Percentiles rank a stretch among this genome's conserved stretches.
These are phyloP conservation scores for Onygena corvina DNA, from an alignment of 2,329 filamentous ascomycete species.

Conservation along the genomic window DNA sequence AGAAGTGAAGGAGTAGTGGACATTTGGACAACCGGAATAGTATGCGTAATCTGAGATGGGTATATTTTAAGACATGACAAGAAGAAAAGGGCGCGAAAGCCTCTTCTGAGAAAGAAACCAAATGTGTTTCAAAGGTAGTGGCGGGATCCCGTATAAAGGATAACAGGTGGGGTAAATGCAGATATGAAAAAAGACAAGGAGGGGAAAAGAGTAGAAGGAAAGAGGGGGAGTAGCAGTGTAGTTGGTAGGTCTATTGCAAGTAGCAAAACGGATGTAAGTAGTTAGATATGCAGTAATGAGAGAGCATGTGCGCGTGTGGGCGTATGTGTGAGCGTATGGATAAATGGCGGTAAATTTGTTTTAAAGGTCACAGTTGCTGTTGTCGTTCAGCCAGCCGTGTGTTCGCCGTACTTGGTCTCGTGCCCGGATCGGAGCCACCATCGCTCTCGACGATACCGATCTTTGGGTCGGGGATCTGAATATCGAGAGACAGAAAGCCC, in stretches of 20 bases:
- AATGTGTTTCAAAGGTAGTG: no score
- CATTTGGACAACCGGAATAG: constrained; percentile 3
- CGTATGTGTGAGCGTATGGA: no score
- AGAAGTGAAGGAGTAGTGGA: background rate
- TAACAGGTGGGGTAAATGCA: background rate
- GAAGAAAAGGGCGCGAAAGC: background rate
- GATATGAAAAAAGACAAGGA: background rate
- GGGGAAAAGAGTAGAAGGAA: constrained; percentile 1
- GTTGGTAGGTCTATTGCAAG: no score
- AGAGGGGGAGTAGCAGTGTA: background rate
- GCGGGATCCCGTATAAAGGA: background rate
- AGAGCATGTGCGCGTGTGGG: no score
- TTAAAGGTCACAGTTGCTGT: background rate
- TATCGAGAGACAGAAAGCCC: constrained; percentile 62
- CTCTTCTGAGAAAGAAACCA: background rate
- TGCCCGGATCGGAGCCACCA: constrained; percentile 25
- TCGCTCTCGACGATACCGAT: constrained; percentile 34
- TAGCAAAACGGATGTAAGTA: no score
- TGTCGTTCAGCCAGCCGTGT: background rate
- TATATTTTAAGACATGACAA: background rate
- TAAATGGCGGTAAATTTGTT: background rate
- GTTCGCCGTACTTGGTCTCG: constrained; percentile 21
- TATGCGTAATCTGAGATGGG: background rate
- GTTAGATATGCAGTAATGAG: no score
- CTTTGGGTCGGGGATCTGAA: constrained; percentile 41